phyloP scores from a whole-genome alignment of 306 rosid species.

The Cajanus cajan region DNA sequence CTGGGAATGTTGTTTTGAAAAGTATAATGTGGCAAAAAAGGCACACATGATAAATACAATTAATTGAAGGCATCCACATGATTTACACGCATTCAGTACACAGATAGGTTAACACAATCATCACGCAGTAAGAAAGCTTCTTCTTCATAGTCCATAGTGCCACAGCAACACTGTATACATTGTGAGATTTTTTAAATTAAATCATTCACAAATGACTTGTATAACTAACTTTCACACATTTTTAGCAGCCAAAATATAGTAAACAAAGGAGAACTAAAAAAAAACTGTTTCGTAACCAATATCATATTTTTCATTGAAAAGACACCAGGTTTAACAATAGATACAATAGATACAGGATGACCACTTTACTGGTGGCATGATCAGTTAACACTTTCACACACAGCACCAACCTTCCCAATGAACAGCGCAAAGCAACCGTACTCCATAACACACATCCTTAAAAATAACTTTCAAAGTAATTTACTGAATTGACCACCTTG shows the following conservation, averaged over 20 bases:
- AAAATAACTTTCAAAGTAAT: not conserved
- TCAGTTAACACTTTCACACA: not conserved
- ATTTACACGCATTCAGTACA: not conserved
- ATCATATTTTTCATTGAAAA: not conserved
- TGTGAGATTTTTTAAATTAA: not conserved
- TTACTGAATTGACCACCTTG: not conserved
- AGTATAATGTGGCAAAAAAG: not conserved
- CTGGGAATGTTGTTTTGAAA: not conserved
- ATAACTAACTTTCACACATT: not conserved
- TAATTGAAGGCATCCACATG: not conserved
- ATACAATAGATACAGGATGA: not conserved
- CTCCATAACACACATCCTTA: not conserved
- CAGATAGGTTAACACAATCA: not conserved
- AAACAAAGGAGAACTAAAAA: not conserved
- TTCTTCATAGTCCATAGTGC: not conserved
- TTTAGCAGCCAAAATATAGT: not conserved
- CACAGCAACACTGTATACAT: not conserved
- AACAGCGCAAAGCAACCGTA: not conserved
- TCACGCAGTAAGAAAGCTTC: conserved; percentile 1
- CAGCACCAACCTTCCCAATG: conserved; percentile 10
- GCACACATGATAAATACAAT: not conserved
- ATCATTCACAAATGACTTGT: not conserved
- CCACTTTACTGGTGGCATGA: not conserved
- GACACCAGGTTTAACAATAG: not conserved
- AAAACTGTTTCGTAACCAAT: not conserved